These are phyloP conservation scores for Stramenopiles sp. DNA, from an alignment of 352 stramenopile genomes.

Conservation along the genomic window DNA sequence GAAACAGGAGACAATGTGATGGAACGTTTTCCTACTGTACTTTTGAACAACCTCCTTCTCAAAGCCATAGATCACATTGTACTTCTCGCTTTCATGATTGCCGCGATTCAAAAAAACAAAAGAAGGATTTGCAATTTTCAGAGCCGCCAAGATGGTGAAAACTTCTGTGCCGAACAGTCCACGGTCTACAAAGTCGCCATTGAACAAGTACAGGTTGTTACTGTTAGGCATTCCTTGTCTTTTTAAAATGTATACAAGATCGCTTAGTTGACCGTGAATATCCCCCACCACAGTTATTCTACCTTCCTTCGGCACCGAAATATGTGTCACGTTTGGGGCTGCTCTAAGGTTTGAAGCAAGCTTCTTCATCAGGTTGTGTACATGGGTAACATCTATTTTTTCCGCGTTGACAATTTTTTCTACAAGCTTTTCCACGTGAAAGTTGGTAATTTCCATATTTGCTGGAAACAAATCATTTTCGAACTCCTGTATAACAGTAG, in stretches of 20 bases:
- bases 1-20: not conserved
- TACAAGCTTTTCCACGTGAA: not conserved
- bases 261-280: not conserved
- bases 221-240: not conserved
- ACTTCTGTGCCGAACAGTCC: not conserved
- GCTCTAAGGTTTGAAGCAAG: not conserved
- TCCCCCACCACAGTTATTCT: slow-evolving; percentile 8
- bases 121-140: not conserved
- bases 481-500: not conserved
- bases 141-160: not conserved
- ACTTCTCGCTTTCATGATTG: slow-evolving; percentile 10
- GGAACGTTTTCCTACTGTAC: not conserved
- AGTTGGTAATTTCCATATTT: not conserved
- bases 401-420: not conserved
- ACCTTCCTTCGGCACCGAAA: not conserved
- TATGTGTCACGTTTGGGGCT: not conserved
- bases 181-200: slow-evolving; percentile 8
- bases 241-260: not conserved
- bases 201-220: slow-evolving; percentile 9
- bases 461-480: slow-evolving; percentile 5
- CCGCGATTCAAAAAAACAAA: slow-evolving; percentile 9
- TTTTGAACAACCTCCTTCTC: slow-evolving; percentile 7
- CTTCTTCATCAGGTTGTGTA: not conserved
- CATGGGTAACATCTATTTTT: not conserved
- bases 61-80: slow-evolving; percentile 2